Evolutionary conservation across 225 moss, liverwort and hornwort species (phyloP).

Genomic region (Marchantia polymorpha): DNA sequence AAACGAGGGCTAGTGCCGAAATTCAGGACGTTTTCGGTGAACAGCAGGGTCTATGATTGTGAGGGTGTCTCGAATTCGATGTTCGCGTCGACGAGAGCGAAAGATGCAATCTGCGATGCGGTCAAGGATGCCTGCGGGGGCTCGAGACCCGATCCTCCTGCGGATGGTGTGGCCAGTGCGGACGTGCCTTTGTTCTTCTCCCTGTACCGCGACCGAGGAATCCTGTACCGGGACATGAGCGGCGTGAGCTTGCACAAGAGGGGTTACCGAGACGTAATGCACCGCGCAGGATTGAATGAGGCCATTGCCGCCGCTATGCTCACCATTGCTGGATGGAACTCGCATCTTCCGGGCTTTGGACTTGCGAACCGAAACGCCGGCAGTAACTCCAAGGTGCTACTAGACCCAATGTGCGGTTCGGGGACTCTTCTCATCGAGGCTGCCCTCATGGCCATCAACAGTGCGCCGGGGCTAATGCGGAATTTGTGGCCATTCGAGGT

Average conservation of each 20-base stretch:
- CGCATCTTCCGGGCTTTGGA: constrained; percentile 50
- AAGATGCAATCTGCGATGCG: constrained; percentile 74
- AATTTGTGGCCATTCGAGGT: constrained; percentile 88
- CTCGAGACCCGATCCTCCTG: constrained; percentile 59
- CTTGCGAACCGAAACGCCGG: constrained; percentile 47
- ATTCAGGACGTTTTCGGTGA: constrained; percentile 63
- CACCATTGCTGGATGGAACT: constrained; percentile 87
- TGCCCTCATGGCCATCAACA: constrained; percentile 75
- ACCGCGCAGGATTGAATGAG: constrained; percentile 63
- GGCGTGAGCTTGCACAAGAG: constrained; percentile 67
- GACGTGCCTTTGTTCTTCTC: constrained; percentile 64
- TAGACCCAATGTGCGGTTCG: constrained; percentile 92
- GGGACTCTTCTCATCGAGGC: constrained; percentile 86
- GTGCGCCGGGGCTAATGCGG: constrained; percentile 80
- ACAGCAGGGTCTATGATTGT: constrained; percentile 52
- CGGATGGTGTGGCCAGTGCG: constrained; percentile 40
- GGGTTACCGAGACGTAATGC: constrained; percentile 69
- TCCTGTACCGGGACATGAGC: constrained; percentile 74
- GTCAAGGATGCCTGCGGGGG: constrained; percentile 61
- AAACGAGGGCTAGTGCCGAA: constrained; percentile 14
- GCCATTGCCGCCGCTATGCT: constrained; percentile 80
- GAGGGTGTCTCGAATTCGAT: constrained; percentile 46
- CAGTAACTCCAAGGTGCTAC: constrained; percentile 42
- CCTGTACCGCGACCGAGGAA: constrained; percentile 53
- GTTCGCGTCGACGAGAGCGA: constrained; percentile 50